Percentiles rank a stretch among this genome's conserved stretches.
Evolutionary conservation across 1,139 yeast genomes (phyloP).

Genomic region (Pichia sorboxylosa): DNA sequence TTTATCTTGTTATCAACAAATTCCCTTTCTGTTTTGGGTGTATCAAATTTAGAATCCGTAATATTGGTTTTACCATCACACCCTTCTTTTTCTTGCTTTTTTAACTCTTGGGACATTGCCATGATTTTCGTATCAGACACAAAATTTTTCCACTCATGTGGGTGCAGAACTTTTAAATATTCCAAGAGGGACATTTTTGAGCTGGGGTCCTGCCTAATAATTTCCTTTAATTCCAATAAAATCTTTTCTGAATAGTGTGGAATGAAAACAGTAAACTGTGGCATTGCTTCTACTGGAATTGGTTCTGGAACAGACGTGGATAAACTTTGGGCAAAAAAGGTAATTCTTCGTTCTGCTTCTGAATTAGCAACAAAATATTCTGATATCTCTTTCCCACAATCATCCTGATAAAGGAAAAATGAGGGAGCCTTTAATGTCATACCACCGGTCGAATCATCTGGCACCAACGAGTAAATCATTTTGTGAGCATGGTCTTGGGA

Average conservation of each 20-base stretch:
- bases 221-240: constrained; percentile 49
- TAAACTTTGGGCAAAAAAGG: constrained; percentile 80
- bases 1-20: constrained; percentile 31
- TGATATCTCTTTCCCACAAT: constrained; percentile 29
- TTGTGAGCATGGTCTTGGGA: constrained; percentile 59
- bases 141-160: constrained; percentile 67
- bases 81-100: not conserved
- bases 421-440: constrained; percentile 45
- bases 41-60: not conserved
- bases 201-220: constrained; percentile 47
- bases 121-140: constrained; percentile 31
- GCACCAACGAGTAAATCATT: constrained; percentile 43
- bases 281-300: constrained; percentile 61
- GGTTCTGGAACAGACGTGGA: constrained; percentile 73
- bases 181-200: constrained; percentile 62
- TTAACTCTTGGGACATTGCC: constrained; percentile 9
- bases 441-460: constrained; percentile 28
- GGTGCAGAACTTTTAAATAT: constrained; percentile 58
- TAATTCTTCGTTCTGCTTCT: constrained; percentile 72
- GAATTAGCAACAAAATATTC: constrained; percentile 43
- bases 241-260: constrained; percentile 82
- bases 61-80: not conserved
- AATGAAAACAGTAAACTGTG: constrained; percentile 70
- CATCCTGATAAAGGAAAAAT: constrained; percentile 70
- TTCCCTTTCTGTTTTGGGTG: constrained; percentile 11